These are phyloP conservation scores for Takashimella tepidaria DNA, from an alignment of 1,284 basidiomycete species.

Conservation along the genomic window DNA sequence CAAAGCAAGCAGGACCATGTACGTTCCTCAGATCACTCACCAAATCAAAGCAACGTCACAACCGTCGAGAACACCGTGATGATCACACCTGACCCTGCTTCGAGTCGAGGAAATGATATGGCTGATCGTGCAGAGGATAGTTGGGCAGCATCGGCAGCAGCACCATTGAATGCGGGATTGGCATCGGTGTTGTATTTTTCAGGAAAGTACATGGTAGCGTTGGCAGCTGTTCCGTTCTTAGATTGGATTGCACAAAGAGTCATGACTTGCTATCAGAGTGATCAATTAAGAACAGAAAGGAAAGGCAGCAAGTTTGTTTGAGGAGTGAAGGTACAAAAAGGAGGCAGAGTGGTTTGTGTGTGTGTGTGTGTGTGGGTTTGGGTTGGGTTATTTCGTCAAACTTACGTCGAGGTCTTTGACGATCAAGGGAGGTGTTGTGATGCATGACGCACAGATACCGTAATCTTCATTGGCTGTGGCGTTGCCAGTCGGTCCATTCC, in stretches of 20 bases:
- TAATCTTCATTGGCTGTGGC: constrained; percentile 17
- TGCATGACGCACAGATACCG: constrained; percentile 32
- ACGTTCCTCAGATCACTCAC: too few relatives aligned
- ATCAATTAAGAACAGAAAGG: neutral
- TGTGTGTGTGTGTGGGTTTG: neutral
- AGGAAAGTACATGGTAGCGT: constrained; percentile 27
- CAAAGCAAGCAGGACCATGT: too few relatives aligned
- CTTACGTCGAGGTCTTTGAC: constrained; percentile 32
- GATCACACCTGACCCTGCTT: neutral
- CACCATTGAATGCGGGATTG: constrained; percentile 1
- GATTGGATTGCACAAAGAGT: constrained; percentile 28
- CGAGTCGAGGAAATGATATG: neutral
- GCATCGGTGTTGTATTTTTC: constrained; percentile 23
- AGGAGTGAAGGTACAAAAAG: too few relatives aligned
- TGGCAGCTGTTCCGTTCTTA: constrained; percentile 29
- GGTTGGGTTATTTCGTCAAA: neutral
- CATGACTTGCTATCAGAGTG: constrained; percentile 26
- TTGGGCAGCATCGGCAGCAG: neutral
- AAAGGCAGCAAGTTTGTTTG: too few relatives aligned
- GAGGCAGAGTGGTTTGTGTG: neutral
- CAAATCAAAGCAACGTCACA: too few relatives aligned
- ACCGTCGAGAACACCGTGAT: neutral
- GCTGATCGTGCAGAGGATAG: neutral
- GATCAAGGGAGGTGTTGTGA: constrained; percentile 25
- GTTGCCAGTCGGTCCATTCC: constrained; percentile 17